Percentiles rank a stretch among this genome's conserved stretches.
Conservation (phyloP, 805 yeast species). For the Maudiozyma pseudohumilis region DNA sequence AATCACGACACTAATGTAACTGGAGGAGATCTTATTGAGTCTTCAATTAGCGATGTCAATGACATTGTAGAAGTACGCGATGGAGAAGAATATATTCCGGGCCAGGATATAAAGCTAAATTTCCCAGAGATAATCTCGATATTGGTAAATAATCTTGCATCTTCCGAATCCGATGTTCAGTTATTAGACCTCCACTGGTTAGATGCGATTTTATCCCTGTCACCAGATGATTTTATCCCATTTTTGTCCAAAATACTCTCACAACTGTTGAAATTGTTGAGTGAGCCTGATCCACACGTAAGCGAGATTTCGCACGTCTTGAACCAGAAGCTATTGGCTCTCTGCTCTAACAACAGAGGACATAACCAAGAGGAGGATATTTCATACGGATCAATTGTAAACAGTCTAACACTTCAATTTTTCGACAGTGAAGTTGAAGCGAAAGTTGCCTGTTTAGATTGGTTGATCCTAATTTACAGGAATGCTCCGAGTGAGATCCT, state of each 20-base stretch:
- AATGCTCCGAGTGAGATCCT: slow-evolving; percentile 52
- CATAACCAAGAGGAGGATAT: slow-evolving; percentile 17
- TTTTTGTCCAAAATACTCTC: slow-evolving; percentile 68
- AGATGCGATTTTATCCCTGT: slow-evolving; percentile 52
- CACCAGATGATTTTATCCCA: slow-evolving; percentile 66
- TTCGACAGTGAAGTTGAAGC: slow-evolving; percentile 71
- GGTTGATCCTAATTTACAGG: slow-evolving; percentile 76
- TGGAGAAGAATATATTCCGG: slow-evolving; percentile 54
- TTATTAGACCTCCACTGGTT: slow-evolving; percentile 77
- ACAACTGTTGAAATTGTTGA: slow-evolving; percentile 52
- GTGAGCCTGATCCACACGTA: slow-evolving; percentile 41
- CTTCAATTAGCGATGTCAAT: slow-evolving; percentile 2
- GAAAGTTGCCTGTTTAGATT: slow-evolving; percentile 73
- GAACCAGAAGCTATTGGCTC: slow-evolving; percentile 45
- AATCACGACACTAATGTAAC: slow-evolving; percentile 13
- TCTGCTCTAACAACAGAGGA: slow-evolving; percentile 29
- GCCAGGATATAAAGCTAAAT: slow-evolving; percentile 77
- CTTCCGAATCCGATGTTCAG: slow-evolving; percentile 67
- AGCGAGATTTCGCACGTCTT: slow-evolving; percentile 46
- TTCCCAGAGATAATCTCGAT: slow-evolving; percentile 74
- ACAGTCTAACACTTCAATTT: slow-evolving; percentile 63
- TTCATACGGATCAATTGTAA: slow-evolving; percentile 47
- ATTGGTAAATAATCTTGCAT: slow-evolving; percentile 68
- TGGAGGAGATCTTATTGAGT: slow-evolving; percentile 16
- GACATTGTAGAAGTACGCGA: slow-evolving; percentile 20